Evolutionary conservation across 805 yeast species (phyloP), one percentile per base, ranked within the genome.

Genomic region (Suhomyces tanzawaensis): DNA sequence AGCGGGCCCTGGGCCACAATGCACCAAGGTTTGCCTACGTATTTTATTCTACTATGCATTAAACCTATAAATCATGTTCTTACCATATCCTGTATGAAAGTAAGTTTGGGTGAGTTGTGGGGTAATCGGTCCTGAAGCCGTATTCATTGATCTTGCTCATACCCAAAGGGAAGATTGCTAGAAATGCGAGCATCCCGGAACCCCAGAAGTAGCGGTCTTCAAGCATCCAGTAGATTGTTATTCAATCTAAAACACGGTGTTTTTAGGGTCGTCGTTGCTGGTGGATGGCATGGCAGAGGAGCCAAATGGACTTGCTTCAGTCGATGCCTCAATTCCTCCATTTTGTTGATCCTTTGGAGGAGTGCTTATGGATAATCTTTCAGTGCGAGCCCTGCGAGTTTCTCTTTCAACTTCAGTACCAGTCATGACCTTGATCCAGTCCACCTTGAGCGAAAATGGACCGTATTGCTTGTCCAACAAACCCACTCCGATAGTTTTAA

Each of bases 391-490:
- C 32, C 57, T 58, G 25, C 59, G 54, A 11, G 76, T 51, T 35
- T 60, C 69, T 36, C 67, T 59, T 29, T 62, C 64, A 23, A 74
- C 72, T 39, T 73, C 77, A 1, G 65, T 68, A 12, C 82, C 84
- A 7, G 77, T 73, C 64, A 80, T 72, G 19, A 78, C 88, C 55
- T 81, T 84, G 41, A 86, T 72, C 75, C 83, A 81, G 49, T 84
- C 93, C 29, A 86, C 62, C 42, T 82, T 75, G 43, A 86, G 67
- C 29, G 75, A 70, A 57, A 71, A 86, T 2, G 90, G 88, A 0
- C 95, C 95, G 48, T 78, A 81, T 56, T 79, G 82, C 39, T 81
- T 76, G 57, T 87, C 95, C 34, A 84, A 71, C 29, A 86, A 72
- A 7, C 95, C 93, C 23, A 86, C 62, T 2, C 95, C 95, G 14